Evolutionary conservation across 345 rosid genomes (phyloP), one percentile per base, ranked within the genome.

Genomic region (Boechera stricta): DNA sequence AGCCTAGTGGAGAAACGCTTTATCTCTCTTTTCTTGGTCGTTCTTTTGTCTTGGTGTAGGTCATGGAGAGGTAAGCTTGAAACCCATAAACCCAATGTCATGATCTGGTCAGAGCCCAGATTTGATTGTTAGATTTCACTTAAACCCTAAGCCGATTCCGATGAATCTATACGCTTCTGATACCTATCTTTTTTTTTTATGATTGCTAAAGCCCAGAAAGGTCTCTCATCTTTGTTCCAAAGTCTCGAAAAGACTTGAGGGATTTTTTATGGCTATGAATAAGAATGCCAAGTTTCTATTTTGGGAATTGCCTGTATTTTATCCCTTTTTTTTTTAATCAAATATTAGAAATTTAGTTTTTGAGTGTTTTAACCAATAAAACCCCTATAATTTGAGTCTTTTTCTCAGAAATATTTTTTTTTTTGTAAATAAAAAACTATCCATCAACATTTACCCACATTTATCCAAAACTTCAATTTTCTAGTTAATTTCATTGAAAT

Each of bases 1-100:
- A 82, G 76, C 63, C 7, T 18, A 54, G 87, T 80, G 75, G 81
- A 83, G 74, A 81, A 71, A 48, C 57, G 10, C 35, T 59, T 7
- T 32, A 10, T 39, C 28, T 66, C 32, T 61, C 82, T 67, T 47
- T 65, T 12, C 15, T n/a, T 31, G 11, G 53, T 28, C 9, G 5
- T 51, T 38, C 39, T 26, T 47, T 32, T 42, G 66, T 61, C 53
- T 52, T 70, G 35, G 52, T 57, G 21, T 28, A 29, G 55, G 28
- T 60, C 49, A 84, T 84, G 86, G 73, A 74, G n/a, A 79, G 86
- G 84, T 84, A 76, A 79, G 84, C 28, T 68, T 47, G 21, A 35
- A 58, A 47, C 31, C 16, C 10, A 8, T 47, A 24, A 58, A 68
- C 35, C 52, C 35, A 49, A 15, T 52, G 31, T 41, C 35, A 51